Evolutionary conservation across 139 green algal genomes (phyloP).

Genomic region (Monoraphidium neglectum): DNA sequence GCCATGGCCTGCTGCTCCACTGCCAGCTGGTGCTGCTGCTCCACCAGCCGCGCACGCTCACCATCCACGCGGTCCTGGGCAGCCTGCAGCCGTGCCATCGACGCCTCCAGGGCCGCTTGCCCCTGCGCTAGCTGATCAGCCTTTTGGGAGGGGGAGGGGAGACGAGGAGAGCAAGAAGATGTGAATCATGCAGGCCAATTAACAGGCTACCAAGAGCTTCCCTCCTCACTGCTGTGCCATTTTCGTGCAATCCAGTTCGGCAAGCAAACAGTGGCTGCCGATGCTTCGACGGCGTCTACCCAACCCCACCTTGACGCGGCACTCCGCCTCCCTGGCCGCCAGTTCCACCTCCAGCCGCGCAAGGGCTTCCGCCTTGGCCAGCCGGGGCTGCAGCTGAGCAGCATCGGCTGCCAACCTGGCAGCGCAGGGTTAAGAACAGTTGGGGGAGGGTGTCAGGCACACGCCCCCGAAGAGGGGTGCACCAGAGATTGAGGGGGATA

Average conservation of each 20-base stretch:
- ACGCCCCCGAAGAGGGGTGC: neutral
- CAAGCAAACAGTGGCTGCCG: no score
- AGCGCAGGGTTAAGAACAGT: no score
- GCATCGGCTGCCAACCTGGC: conserved; percentile 20
- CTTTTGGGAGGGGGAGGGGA: neutral
- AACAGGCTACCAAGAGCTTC: no score
- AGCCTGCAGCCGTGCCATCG: conserved; percentile 1
- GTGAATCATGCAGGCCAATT: no score
- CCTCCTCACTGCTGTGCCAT: no score
- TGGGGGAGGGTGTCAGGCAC: no score
- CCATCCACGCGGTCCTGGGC: conserved; percentile 3
- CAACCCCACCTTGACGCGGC: conserved; percentile 9
- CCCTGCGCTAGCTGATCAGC: conserved; percentile 12
- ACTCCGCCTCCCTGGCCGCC: conserved; percentile 24
- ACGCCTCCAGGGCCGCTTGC: neutral
- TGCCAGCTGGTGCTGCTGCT: conserved; percentile 14
- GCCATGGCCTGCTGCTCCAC: conserved; percentile 13
- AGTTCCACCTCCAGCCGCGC: conserved; percentile 28
- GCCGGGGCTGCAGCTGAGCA: conserved; percentile 11
- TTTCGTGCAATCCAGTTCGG: no score
- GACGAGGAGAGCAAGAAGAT: neutral
- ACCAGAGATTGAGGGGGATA: neutral
- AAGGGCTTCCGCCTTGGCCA: conserved; percentile 24
- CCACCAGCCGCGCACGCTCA: conserved; percentile 9
- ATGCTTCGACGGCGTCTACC: no score